Conservation (phyloP, 2,329 filamentous ascomycete species). For the Xylaria sp. region DNA sequence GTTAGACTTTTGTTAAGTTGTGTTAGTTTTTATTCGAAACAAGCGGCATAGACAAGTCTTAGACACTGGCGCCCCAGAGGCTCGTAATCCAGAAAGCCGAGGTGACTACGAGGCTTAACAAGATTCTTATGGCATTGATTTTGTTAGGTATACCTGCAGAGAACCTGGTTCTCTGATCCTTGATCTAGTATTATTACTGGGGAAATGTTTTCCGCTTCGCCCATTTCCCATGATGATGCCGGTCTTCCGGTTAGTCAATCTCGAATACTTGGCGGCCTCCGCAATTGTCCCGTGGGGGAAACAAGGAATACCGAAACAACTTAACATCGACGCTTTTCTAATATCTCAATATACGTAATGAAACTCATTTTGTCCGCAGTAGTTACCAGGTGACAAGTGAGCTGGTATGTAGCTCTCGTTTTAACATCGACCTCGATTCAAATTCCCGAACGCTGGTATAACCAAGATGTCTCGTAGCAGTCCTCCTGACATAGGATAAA, state of each 20-base stretch:
- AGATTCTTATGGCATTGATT: neutral
- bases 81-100: neutral
- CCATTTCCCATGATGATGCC: neutral
- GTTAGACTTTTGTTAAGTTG: neutral
- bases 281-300: neutral
- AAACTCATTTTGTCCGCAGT: neutral
- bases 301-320: neutral
- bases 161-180: neutral
- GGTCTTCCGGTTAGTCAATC: constrained; percentile 16
- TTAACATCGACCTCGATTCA: neutral
- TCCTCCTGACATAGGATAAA: neutral
- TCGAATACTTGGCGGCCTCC: too few species aligned
- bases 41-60: neutral
- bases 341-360: neutral
- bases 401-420: neutral
- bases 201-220: constrained; percentile 5
- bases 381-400: neutral
- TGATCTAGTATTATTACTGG: constrained; percentile 8
- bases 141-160: constrained; percentile 3
- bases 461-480: neutral
- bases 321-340: neutral
- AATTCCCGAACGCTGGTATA: neutral
- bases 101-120: too few species aligned
- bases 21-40: neutral
- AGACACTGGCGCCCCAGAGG: neutral